Conservation (phyloP, 2,329 filamentous ascomycete species). For the Torrubiella hemipterigena region DNA sequence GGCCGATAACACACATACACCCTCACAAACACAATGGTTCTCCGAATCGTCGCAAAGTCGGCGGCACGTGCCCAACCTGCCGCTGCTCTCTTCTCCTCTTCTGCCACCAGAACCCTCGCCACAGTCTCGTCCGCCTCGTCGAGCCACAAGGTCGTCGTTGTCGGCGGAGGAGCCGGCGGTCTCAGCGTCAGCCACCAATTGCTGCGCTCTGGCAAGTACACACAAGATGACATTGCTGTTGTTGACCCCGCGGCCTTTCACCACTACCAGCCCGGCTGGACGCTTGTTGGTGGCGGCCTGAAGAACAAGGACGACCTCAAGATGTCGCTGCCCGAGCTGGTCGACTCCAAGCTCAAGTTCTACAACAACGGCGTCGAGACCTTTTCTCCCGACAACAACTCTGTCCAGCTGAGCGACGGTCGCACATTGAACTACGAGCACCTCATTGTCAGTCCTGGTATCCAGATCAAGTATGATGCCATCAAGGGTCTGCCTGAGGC, state of each 20-base stretch:
- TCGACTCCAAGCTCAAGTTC: conserved; percentile 49
- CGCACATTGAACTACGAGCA: conserved; percentile 50
- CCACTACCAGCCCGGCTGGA: conserved; percentile 61
- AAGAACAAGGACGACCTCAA: conserved; percentile 49
- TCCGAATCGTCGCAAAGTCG: too few species aligned
- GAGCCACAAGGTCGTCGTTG: conserved; percentile 51
- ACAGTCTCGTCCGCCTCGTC: neutral
- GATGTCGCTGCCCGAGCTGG: conserved; percentile 32
- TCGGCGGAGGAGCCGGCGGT: conserved; percentile 57
- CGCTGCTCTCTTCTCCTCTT: too few species aligned
- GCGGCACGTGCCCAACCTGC: too few species aligned
- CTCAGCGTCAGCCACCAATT: conserved; percentile 57
- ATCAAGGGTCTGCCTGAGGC: conserved; percentile 47
- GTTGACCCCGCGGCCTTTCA: conserved; percentile 52
- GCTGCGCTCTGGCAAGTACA: conserved; percentile 43
- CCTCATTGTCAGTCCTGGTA: conserved; percentile 48
- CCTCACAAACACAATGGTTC: too few species aligned
- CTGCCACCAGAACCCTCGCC: neutral
- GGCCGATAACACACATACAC: too few species aligned
- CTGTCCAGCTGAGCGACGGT: conserved; percentile 41
- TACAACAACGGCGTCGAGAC: conserved; percentile 39
- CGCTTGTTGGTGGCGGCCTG: conserved; percentile 53
- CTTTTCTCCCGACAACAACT: conserved; percentile 44
- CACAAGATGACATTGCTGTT: conserved; percentile 48
- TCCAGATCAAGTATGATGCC: conserved; percentile 35